phyloP scores from a whole-genome alignment of 2,329 filamentous ascomycete genomes.

The Pyricularia pennisetigena region DNA sequence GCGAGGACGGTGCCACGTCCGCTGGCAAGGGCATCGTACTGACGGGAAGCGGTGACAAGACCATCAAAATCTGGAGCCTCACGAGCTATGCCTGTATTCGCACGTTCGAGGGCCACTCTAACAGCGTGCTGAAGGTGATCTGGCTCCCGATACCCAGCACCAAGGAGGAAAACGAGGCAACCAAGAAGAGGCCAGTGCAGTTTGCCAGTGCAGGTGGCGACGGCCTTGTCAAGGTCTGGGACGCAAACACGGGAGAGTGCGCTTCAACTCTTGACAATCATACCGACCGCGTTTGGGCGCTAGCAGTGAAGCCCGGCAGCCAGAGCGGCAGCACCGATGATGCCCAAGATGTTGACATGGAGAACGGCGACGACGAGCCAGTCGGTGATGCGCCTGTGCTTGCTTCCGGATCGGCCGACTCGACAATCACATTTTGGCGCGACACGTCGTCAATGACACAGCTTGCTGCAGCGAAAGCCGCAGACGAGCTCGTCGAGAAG shows the following conservation, averaged over 20 bases:
- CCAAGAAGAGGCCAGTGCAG: slow-evolving; percentile 49
- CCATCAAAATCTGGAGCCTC: slow-evolving; percentile 88
- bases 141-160: slow-evolving; percentile 59
- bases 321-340: slow-evolving; percentile 12
- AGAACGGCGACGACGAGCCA: not conserved
- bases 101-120: slow-evolving; percentile 93
- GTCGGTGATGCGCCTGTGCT: slow-evolving; percentile 28
- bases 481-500: slow-evolving; percentile 72
- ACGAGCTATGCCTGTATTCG: slow-evolving; percentile 85
- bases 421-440: slow-evolving; percentile 89
- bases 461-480: slow-evolving; percentile 61
- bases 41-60: slow-evolving; percentile 93
- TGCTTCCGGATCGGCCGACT: slow-evolving; percentile 86
- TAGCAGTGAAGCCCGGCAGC: slow-evolving; percentile 56
- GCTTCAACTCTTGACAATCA: slow-evolving; percentile 94
- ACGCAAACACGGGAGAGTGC: slow-evolving; percentile 72
- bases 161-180: slow-evolving; percentile 36
- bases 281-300: slow-evolving; percentile 88
- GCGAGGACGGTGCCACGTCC: slow-evolving; percentile 55
- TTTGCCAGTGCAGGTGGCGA: slow-evolving; percentile 87
- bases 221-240: slow-evolving; percentile 94
- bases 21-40: slow-evolving; percentile 74
- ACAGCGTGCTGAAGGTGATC: slow-evolving; percentile 86
- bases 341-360: not conserved
- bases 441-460: slow-evolving; percentile 81